Evolutionary conservation across 108 stramenopile genomes (phyloP), one percentile per base, ranked within the genome.

Genomic region (Craspedostauros australis): DNA sequence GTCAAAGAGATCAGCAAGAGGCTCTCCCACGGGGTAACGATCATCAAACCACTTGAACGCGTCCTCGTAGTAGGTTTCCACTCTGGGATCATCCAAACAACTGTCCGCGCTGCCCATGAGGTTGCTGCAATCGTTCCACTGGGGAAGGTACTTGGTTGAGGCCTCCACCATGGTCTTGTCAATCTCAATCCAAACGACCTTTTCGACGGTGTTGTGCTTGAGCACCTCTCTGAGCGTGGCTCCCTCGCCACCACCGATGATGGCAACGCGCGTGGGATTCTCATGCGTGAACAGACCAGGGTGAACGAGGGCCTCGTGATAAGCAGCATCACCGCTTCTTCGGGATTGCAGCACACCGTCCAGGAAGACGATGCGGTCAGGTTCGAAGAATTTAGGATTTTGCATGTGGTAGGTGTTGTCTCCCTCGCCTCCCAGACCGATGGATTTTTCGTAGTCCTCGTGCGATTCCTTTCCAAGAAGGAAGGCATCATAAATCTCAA

Each of bases 211-310:
- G 18, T 78, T 76, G 69, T 95, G 93, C 39, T 88, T 86, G 8
- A 95, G 68, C 58, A 95, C 62, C 57, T 91, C 89, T 16, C 89
- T 52, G 39, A 91, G 43, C 0, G 79, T 83, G 14, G 84, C 81
- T 55, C 89, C 89, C 54, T 87, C 83, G 14, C 86, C 89, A 21
- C 83, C 81, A 28, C 86, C 89, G 46, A 91, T 59, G 39, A 91
- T 80, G 11, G 75, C 81, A 8, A 86, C 81, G 0, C 77, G 60
- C 39, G 54, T 60, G 6, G 89, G 89, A 58, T 82, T 64, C 1
- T 76, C 55, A 39, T 96, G 95, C 8, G 84, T 43, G 38, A 95
- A 70, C 93, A 97, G 88, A 9, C 88, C 86, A 15, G 96, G 96
- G 64, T 97, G 96, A 5, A 97, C 93, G 27, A 96, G 72, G 31